Base-by-base conservation (phyloP, 352 stramenopile species). In the Elongisporangium undulatum region DNA sequence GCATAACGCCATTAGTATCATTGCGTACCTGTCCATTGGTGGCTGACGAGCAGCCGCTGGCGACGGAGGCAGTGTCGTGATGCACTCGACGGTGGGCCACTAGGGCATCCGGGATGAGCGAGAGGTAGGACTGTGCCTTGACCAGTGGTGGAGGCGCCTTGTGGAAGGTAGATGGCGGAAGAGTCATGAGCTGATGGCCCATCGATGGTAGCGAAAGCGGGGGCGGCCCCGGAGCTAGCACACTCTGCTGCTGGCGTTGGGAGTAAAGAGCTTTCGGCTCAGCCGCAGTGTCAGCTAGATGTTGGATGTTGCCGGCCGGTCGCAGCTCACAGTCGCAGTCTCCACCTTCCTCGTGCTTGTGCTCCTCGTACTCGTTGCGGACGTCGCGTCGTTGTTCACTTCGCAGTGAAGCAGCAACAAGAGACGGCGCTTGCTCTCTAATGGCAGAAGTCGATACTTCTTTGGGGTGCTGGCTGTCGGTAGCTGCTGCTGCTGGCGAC, bases 401-500 rank as follows among this genome's bases (percentile, higher is more conserved):
- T 45, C 17, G 34, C 3, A 17, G 34, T 45, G 34, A 12, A 45
- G 9, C 34, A 17, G 34, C 34, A 17, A 12, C 34, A 3, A 17
- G 34, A 45, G 34, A 39, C 29, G 29, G 10, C 7, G 34, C 5
- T 5, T 8, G 12, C 34, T 17, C 34, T 8, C 29, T 39, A 39
- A 1, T 39, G 1, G 34, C 34, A 45, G 9, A 12, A 45, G 34
- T 17, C 10, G 34, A 45, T 45, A 12, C 10, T 5, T 22, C 17
- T 23, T 20, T 56, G 51, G 5, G 20, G 3, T 45, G 19, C 2
- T 10, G 61, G 26, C 48, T 56, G 53, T 48, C 58, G 5, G 58
- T 15, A 55, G 58, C 20, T 57, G 53, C 6, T 63, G 23, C 17
- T 51, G 49, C 0, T 54, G 24, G 52, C 69, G 70, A 53, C 73